Base-by-base conservation (phyloP, 176 grass and related monocot genomes). In the Thinopyrum elongatum region DNA sequence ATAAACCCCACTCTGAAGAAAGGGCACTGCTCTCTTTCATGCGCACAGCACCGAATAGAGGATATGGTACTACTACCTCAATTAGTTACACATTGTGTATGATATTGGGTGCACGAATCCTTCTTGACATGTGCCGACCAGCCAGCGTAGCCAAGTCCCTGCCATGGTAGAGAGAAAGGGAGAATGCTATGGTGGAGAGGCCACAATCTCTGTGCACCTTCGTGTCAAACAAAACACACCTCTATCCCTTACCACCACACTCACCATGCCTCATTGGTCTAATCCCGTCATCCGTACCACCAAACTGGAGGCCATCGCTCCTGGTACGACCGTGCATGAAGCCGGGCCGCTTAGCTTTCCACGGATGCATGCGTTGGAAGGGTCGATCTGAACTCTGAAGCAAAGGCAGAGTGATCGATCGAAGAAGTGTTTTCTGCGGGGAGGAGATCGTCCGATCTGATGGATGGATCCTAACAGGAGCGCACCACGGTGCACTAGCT, bases 391-490 rank as follows among this genome's bases (percentile, higher is more conserved):
- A 76, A 34, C 33, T 31, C n/a, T 49, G 14, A 49, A 51, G 71
- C 39, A 70, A 23, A 65, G 0, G 49, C 16, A 28, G 29, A 29
- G 41, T 0, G 30, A 57, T 49, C 4, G 12, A 58, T 3, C 7
- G 55, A 1, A 22, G 55, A 10, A 34, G 83, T 27, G n/a, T 77
- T 80, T 74, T 75, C 69, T 16, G 77, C 60, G 82, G 60, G 87
- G 46, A 14, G 41, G 22, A 39, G 69, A 39, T 42, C 0, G 69
- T 47, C 13, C 12, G 53, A 77, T 15, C 39, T 25, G 28, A 16
- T 33, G 59, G 65, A 68, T 53, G 16, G 23, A 82, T 90, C 85
- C 91, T 83, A 86, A 86, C 67, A 42, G 87, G 90, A 63, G 67
- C 86, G 90, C 90, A 92, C 90, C 86, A 92, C 33, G 46, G 44